Evolutionary conservation across 2,329 filamentous ascomycete genomes (phyloP).

Genomic region (Aspergillus luchuensis): DNA sequence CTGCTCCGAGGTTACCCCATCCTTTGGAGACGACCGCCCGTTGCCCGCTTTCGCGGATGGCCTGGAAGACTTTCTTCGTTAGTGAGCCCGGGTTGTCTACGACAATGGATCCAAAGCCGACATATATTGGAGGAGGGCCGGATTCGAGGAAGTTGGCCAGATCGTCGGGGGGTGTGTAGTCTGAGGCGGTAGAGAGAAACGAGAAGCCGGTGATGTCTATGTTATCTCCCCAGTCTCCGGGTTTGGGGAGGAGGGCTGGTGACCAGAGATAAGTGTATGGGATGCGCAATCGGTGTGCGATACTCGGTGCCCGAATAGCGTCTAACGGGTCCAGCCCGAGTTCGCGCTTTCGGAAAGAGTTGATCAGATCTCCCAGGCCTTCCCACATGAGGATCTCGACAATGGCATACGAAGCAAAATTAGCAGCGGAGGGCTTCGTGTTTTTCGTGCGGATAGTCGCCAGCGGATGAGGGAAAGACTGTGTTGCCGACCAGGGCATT

Average conservation of each 20-base stretch:
- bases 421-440: slow-evolving; percentile 74
- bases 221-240: slow-evolving; percentile 71
- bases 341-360: slow-evolving; percentile 74
- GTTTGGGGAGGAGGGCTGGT: slow-evolving; percentile 75
- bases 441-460: slow-evolving; percentile 78
- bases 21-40: slow-evolving; percentile 82
- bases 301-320: slow-evolving; percentile 77
- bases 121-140: slow-evolving; percentile 74
- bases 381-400: slow-evolving; percentile 95
- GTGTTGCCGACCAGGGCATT: slow-evolving; percentile 89
- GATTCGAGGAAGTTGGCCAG: slow-evolving; percentile 66
- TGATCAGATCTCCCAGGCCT: slow-evolving; percentile 86
- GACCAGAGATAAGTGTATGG: slow-evolving; percentile 95
- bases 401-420: slow-evolving; percentile 79
- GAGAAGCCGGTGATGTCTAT: slow-evolving; percentile 77
- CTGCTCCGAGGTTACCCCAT: slow-evolving; percentile 81
- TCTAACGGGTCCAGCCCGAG: slow-evolving; percentile 77
- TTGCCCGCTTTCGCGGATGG: slow-evolving; percentile 66
- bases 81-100: slow-evolving; percentile 73
- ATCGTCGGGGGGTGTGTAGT: slow-evolving; percentile 66
- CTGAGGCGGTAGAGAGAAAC: slow-evolving; percentile 68
- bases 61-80: slow-evolving; percentile 72
- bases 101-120: slow-evolving; percentile 82
- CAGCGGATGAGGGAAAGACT: slow-evolving; percentile 81
- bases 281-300: slow-evolving; percentile 73